Percentiles rank a stretch among this genome's conserved stretches.
These are phyloP conservation scores for Fraxinus anomala DNA, from an alignment of 257 asterid genomes.

Conservation along the genomic window DNA sequence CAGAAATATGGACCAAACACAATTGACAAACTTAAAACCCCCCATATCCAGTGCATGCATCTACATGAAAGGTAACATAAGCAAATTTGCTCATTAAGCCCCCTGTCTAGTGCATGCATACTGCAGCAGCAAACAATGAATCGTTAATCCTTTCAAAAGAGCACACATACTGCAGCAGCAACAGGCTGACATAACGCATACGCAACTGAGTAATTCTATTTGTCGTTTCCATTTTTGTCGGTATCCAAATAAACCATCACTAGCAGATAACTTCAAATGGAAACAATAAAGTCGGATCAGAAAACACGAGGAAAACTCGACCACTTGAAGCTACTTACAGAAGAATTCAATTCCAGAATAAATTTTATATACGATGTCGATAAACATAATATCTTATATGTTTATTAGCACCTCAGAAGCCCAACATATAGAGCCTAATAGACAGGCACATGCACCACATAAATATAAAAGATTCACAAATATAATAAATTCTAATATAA, in stretches of 20 bases:
- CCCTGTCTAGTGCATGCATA: no score
- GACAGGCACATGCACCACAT: constrained; percentile 12
- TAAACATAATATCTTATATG: background rate
- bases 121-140: background rate
- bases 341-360: background rate
- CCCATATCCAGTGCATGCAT: constrained; percentile 1
- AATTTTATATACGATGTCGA: background rate
- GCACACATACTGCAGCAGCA: background rate
- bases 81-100: no score
- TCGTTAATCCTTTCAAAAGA: background rate
- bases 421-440: background rate
- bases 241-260: no score
- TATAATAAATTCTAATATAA: no score
- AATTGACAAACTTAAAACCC: background rate
- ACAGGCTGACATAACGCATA: background rate
- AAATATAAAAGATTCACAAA: background rate
- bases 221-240: background rate
- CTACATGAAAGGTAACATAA: background rate
- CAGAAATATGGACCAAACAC: background rate
- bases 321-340: background rate
- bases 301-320: background rate
- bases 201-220: background rate
- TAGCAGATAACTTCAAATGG: background rate
- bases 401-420: background rate
- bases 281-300: background rate